Conservation (phyloP, 2,329 filamentous ascomycete species). For the Venturia pyrina region DNA sequence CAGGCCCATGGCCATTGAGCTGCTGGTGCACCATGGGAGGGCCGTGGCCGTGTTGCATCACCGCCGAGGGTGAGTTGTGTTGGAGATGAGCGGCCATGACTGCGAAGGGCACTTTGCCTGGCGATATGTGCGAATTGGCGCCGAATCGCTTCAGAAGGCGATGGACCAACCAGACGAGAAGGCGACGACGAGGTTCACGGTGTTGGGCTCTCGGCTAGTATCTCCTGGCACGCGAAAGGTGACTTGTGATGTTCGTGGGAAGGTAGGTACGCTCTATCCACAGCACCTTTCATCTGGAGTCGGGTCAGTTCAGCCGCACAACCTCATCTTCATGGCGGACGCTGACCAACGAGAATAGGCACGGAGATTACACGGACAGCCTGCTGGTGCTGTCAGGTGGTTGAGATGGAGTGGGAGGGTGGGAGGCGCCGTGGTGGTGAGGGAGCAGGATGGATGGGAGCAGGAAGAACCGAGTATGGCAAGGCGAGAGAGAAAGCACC, state of each 20-base stretch:
- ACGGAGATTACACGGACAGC: neutral
- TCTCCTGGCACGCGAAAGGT: neutral
- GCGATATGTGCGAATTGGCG: neutral
- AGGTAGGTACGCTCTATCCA: neutral
- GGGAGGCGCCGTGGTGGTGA: neutral
- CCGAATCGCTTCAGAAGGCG: neutral
- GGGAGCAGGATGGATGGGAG: neutral
- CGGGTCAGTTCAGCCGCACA: slow-evolving; percentile 5
- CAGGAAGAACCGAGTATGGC: neutral
- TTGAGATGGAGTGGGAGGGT: neutral
- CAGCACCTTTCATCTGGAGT: neutral
- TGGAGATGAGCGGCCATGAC: slow-evolving; percentile 1
- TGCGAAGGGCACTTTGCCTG: neutral
- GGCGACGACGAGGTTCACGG: neutral
- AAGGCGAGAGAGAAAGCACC: neutral
- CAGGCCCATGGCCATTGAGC: slow-evolving; percentile 42
- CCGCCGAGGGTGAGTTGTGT: slow-evolving; percentile 8
- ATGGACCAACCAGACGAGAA: neutral
- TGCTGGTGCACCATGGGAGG: slow-evolving; percentile 55
- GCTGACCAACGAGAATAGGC: neutral
- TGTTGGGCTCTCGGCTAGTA: neutral
- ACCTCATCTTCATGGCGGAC: neutral
- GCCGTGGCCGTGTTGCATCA: slow-evolving; percentile 3
- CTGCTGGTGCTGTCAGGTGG: neutral
- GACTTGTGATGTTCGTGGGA: neutral